phyloP scores from a whole-genome alignment of 768 basidiomycete species.

The Xerocomus spinulosus region DNA sequence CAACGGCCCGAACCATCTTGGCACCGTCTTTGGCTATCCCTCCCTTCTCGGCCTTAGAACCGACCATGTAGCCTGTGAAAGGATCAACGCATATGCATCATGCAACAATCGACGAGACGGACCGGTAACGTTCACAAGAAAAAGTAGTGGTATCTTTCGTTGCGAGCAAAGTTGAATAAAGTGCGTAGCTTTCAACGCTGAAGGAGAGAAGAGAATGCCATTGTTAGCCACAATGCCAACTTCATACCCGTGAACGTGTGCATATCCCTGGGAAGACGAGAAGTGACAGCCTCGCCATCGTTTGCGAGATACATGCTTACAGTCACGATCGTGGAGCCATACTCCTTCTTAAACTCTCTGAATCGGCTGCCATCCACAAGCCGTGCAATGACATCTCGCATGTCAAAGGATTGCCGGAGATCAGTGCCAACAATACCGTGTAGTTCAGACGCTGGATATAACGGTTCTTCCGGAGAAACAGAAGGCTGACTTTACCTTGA shows the following conservation, averaged over 20 bases:
- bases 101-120: conserved; percentile 3
- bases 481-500: conserved; percentile 43
- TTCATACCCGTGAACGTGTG: conserved; percentile 80
- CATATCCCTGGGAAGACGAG: conserved; percentile 60
- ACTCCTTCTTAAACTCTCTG: conserved; percentile 95
- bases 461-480: conserved; percentile 59
- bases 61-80: conserved; percentile 84
- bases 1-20: conserved; percentile 95
- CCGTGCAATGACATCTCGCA: conserved; percentile 90
- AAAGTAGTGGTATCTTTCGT: conserved; percentile 81
- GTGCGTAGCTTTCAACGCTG: conserved; percentile 90
- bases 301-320: conserved; percentile 37
- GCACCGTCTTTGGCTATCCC: conserved; percentile 94
- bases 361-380: conserved; percentile 89
- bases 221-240: conserved; percentile 95
- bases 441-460: conserved; percentile 77
- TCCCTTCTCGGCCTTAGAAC: conserved; percentile 89
- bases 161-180: conserved; percentile 95
- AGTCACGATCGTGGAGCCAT: conserved; percentile 85
- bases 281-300: conserved; percentile 3
- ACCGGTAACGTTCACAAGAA: conserved; percentile 95
- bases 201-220: conserved; percentile 91
- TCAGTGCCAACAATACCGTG: conserved; percentile 93
- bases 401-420: conserved; percentile 83
- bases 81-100: conserved; percentile 1